Base-by-base conservation (phyloP, 805 yeast genomes). In the Kodamaea restingae region DNA sequence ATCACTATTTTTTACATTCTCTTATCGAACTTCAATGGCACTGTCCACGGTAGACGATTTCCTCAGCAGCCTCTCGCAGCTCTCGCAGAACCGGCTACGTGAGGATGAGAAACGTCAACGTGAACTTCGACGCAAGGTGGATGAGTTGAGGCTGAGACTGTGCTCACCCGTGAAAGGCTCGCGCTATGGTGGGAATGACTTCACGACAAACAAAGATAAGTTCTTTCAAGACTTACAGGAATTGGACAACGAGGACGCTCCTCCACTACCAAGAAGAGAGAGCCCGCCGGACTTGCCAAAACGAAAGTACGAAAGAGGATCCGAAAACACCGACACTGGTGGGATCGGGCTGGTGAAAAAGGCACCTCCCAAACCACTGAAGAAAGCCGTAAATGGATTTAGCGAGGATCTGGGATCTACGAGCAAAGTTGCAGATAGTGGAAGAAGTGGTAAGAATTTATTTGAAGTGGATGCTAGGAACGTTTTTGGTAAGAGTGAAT, bases 31-130 rank as follows among this genome's bases (percentile, higher is more conserved):
- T 14, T 27, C 31, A n/a, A 27, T 25, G 27, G 12, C 27, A 7
- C 27, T 25, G 27, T 30, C 32, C 12, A 30, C 32, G 29, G 72
- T 67, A 10, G 63, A 67, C 41, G 70, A 65, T 41, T 67, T 67
- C 39, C 48, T 67, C 28, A 50, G 62, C 7, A 54, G 54, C 25
- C 45, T 67, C 15, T 67, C 72, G 4, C 53, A 56, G 35, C 43
- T 67, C 6, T 64, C 71, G 1, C 70, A 62, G 39, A 61, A 61
- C 9, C 47, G 61, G 29, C 38, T 66, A 14, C 39, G 47, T 28
- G 64, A 67, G 39, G 70, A 61, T 45, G 64, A 61, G 18, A 55
- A 58, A 33, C 51, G 67, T 7, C 67, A 61, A 40, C 49, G 68
- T 14, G 54, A 50, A 8, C 51, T 67, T 17, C 62, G 60, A 34